Base-by-base conservation (phyloP, 1,284 basidiomycete species). In the Rhodotorula sp. region DNA sequence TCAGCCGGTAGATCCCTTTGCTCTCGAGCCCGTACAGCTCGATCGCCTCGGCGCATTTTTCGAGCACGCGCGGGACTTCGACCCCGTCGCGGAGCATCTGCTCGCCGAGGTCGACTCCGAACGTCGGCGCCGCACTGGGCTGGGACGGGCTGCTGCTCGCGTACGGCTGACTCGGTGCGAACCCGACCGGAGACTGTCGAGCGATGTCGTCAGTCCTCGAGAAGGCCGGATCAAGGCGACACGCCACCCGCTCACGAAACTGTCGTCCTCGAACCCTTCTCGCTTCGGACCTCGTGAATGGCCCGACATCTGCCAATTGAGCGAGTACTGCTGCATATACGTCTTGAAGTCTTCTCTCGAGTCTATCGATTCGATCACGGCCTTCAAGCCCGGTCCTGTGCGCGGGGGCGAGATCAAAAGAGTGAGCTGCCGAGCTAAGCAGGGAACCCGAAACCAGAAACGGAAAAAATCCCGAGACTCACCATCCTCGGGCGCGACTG, bases 281-380 rank as follows among this genome's bases (percentile, higher is more conserved):
- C 83, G 70, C 18, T 79, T 69, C 3, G 82, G 81, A 6, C 81
- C 81, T 20, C 76, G 76, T 63, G 80, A 80, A 3, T 56, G 54
- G 16, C 81, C 80, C 14, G 88, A 86, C 49, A 85, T 83, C 21
- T 86, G 92, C 73, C 91, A 90, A 10, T 92, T 92, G 76, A 87
- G 84, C 7, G 91, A 90, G 80, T 97, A 99, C 80, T 97, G 93
- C 80, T 97, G 91, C 94, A 99, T 97, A 81, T 91, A 99, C 29
- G 87, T 87, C 83, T 91, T 96, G 84, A 99, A 99, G 82, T 99
- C 97, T 56, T 88, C 85, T 39, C 93, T 88, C 79, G 95, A 95
- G 83, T 99, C 96, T 77, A 99, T 97, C 15, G 87, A 86, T 80
- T 98, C 94, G 68, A 91, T 90, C 12, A 92, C 88, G 1, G 89